These are phyloP conservation scores for Bromus sterilis DNA, from an alignment of 176 grass and related monocot genomes.

Conservation along the genomic window DNA sequence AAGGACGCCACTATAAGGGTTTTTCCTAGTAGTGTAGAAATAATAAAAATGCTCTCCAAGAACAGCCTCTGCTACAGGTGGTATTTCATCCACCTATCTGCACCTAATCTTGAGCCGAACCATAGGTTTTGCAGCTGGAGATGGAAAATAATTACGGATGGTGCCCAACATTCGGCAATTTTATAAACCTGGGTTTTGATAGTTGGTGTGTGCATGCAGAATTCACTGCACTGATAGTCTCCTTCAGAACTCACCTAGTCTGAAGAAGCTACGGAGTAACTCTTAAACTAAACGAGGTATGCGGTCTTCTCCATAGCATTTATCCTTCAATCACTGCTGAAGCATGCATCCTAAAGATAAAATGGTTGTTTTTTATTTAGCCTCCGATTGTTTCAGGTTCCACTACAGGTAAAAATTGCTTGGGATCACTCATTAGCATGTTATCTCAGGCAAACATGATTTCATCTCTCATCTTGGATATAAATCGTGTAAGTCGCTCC, in stretches of 20 bases:
- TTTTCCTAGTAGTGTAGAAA: too few species aligned
- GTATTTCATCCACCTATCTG: too few species aligned
- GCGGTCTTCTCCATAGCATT: neutral
- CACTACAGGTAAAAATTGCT: neutral
- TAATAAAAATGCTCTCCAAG: too few species aligned
- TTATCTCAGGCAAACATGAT: neutral
- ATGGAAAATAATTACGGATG: neutral
- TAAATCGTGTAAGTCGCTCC: too few species aligned
- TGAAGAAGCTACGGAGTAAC: neutral
- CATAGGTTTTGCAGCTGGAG: neutral
- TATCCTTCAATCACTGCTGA: neutral
- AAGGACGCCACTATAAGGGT: too few species aligned
- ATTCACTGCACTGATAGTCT: neutral
- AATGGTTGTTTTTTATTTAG: neutral
- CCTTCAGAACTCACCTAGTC: conserved; percentile 22
- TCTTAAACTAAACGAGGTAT: neutral
- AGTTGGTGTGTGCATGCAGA: neutral
- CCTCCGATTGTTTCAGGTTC: neutral
- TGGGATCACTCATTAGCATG: neutral
- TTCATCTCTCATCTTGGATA: neutral
- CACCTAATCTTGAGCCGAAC: too few species aligned
- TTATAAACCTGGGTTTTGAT: conserved; percentile 1
- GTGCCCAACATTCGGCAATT: conserved; percentile 25
- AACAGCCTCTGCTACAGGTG: too few species aligned
- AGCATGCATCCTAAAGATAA: neutral